Conservation (phyloP, 139 green algal species). For the Picochlorum sp. region DNA sequence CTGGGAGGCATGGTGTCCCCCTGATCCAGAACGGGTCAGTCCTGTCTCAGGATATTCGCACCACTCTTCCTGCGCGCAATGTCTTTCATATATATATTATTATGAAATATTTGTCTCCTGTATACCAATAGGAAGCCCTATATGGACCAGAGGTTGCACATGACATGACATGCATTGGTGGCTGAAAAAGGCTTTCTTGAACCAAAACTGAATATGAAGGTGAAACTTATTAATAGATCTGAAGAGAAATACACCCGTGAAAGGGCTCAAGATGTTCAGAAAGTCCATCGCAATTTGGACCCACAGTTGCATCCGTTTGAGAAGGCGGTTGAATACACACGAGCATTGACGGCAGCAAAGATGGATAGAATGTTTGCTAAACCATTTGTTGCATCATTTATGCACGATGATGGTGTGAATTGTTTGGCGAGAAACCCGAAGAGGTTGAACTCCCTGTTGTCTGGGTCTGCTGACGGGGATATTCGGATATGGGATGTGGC, state of each 20-base stretch:
- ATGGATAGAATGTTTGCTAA: slow-evolving; percentile 93
- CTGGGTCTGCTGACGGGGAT: slow-evolving; percentile 43
- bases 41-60: too few relatives aligned
- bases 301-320: slow-evolving; percentile 83
- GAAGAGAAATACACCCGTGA: slow-evolving; percentile 77
- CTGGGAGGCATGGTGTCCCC: too few relatives aligned
- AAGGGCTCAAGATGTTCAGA: slow-evolving; percentile 64
- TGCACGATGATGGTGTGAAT: slow-evolving; percentile 84
- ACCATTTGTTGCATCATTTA: slow-evolving; percentile 83
- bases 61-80: too few relatives aligned
- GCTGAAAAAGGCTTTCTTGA: too few relatives aligned
- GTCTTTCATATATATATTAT: too few relatives aligned
- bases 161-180: too few relatives aligned
- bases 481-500: slow-evolving; percentile 87
- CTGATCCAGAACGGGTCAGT: too few relatives aligned
- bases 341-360: slow-evolving; percentile 87
- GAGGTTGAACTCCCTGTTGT: slow-evolving; percentile 73
- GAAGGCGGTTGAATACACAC: slow-evolving; percentile 85
- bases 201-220: slow-evolving; percentile 61
- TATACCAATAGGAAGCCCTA: too few relatives aligned
- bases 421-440: slow-evolving; percentile 69
- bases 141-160: too few relatives aligned
- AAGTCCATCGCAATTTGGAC: slow-evolving; percentile 90
- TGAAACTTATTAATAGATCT: slow-evolving; percentile 82
- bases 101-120: too few relatives aligned